Evolutionary conservation across 2,329 filamentous ascomycete species (phyloP), one percentile per base, ranked within the genome.

Genomic region (Rugonectria rugulosa): DNA sequence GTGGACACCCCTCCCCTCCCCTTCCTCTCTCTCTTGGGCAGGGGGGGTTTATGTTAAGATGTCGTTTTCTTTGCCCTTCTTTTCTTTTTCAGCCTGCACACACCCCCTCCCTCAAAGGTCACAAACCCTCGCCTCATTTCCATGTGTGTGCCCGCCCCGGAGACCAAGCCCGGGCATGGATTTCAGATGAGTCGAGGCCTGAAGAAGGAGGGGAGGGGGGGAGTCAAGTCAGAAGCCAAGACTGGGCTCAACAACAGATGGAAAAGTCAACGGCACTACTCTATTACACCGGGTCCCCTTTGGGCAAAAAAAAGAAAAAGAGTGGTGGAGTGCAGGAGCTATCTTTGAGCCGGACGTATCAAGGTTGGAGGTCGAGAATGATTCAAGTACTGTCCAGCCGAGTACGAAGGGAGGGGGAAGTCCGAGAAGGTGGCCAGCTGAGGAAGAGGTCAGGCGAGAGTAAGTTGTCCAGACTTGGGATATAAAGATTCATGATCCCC

Each of bases 401-500:
- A 54, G 44, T 44, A 49, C 52, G 44, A 54, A 12, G 23, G 21
- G 14, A 24, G 44, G 32, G 29, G 38, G 37, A 21, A 45, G 23
- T 8, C 20, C 8, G 31, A 38, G 10, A n/a, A 21, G 3, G 15
- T 26, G 17, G 15, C 17, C 6, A 23, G 42, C 12, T 24, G 19
- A 40, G 15, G 29, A 21, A 24, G 9, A 40, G 11, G 24, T n/a
- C 19, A 31, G 20, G 6, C 5, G 21, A 41, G 6, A 21, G 19
- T 34, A 14, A 14, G 12, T 29, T 7, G 31, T 38, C 38, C 41
- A 12, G 20, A 6, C n/a, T 15, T 37, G 15, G 31, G 48, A 54
- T 54, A 54, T 48, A 54, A 38, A 11, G 52, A 49, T n/a, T n/a
- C n/a, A n/a, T 17, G 37, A 43, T 42, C 52, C 51, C 52, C 52